Evolutionary conservation across 495 filamentous ascomycete species (phyloP).

Genomic region (Talaromyces wortmannii): DNA sequence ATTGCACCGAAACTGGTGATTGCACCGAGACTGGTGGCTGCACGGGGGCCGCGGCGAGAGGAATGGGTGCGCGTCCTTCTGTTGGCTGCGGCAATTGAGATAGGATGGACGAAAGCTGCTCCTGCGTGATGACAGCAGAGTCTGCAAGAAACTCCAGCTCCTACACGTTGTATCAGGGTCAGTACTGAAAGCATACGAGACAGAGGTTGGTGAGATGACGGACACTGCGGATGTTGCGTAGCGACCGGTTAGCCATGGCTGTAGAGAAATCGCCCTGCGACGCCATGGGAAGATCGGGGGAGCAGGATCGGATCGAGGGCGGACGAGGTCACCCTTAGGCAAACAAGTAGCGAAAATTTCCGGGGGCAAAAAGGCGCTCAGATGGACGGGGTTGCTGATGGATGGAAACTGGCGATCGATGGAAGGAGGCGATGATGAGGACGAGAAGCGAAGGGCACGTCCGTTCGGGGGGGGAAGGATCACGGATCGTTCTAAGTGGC

Average conservation of each 20-base stretch:
- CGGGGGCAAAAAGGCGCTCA: not conserved
- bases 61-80: slow-evolving; percentile 30
- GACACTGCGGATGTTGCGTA: slow-evolving; percentile 80
- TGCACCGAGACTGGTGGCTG: slow-evolving; percentile 15
- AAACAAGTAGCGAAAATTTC: not conserved
- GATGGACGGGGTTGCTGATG: not conserved
- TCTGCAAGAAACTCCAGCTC: slow-evolving; percentile 90
- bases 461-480: not conserved
- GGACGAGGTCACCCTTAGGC: not conserved
- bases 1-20: slow-evolving; percentile 25
- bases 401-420: not conserved
- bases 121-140: slow-evolving; percentile 61
- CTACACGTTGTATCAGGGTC: slow-evolving; percentile 31
- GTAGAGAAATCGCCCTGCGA: slow-evolving; percentile 28
- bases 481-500: not conserved
- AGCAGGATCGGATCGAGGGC: no score
- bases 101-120: slow-evolving; percentile 64
- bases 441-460: not conserved
- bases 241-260: slow-evolving; percentile 69
- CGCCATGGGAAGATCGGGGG: slow-evolving; percentile 21
- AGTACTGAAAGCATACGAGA: not conserved
- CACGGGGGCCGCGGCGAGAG: slow-evolving; percentile 22
- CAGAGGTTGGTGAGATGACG: slow-evolving; percentile 14
- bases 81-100: slow-evolving; percentile 64
- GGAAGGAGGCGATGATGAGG: not conserved